Evolutionary conservation across 768 basidiomycete species (phyloP).

Genomic region (Suillus luteus): DNA sequence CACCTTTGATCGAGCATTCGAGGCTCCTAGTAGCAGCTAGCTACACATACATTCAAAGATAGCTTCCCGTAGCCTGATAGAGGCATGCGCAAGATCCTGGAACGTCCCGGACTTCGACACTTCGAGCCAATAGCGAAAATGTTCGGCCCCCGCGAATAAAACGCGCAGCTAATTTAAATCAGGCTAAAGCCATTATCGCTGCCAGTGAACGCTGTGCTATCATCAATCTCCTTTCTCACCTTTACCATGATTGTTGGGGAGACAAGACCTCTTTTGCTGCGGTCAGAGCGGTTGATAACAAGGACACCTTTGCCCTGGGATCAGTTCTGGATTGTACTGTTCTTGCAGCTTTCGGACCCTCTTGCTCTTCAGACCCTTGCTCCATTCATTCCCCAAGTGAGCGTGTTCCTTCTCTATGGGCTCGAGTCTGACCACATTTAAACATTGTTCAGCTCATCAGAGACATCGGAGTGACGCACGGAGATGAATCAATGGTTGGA

Average conservation of each 20-base stretch:
- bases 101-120: too few species aligned
- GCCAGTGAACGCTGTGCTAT: too few species aligned
- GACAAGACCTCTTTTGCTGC: conserved; percentile 57
- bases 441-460: conserved; percentile 23
- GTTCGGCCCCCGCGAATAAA: too few species aligned
- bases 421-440: neutral
- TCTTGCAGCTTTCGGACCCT: conserved; percentile 75
- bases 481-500: conserved; percentile 46
- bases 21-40: too few species aligned
- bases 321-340: conserved; percentile 67
- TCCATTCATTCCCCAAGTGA: conserved; percentile 66
- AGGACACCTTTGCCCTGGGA: conserved; percentile 65
- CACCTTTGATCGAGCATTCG: too few species aligned
- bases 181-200: too few species aligned
- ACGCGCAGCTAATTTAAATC: too few species aligned
- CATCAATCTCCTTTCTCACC: too few species aligned
- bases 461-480: conserved; percentile 39
- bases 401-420: conserved; percentile 13
- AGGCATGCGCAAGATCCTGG: too few species aligned
- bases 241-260: conserved; percentile 41
- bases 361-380: conserved; percentile 72
- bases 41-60: too few species aligned
- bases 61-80: too few species aligned
- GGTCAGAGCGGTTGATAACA: conserved; percentile 18
- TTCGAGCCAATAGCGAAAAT: too few species aligned